A percentile compares a stretch with the other conserved stretches of the same genome.
Evolutionary conservation across 352 stramenopile genomes (phyloP).

Genomic region (Globisporangium splendens): DNA sequence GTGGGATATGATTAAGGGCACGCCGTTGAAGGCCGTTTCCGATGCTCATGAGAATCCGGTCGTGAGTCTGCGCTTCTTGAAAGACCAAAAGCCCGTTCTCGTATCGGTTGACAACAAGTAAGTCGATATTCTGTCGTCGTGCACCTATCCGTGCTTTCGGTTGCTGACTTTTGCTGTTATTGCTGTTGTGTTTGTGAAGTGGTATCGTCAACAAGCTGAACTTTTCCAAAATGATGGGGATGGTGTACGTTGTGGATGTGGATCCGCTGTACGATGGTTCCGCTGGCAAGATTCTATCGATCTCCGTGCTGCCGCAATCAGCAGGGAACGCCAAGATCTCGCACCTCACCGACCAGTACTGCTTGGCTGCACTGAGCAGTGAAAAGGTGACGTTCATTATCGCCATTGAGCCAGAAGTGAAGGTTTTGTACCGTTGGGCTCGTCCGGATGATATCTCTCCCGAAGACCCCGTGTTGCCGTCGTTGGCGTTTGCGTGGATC

Average conservation of each 20-base stretch:
- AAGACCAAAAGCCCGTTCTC: slow-evolving; percentile 82
- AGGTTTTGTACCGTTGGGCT: slow-evolving; percentile 93
- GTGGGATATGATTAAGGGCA: slow-evolving; percentile 96
- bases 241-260: slow-evolving; percentile 92
- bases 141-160: not conserved
- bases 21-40: slow-evolving; percentile 87
- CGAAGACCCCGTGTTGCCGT: slow-evolving; percentile 86
- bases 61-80: slow-evolving; percentile 80
- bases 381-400: slow-evolving; percentile 96
- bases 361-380: slow-evolving; percentile 72
- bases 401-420: slow-evolving; percentile 92
- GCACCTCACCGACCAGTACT: slow-evolving; percentile 84
- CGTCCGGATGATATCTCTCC: slow-evolving; percentile 67
- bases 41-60: slow-evolving; percentile 89
- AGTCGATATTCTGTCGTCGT: slow-evolving; percentile 24
- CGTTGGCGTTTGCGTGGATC: slow-evolving; percentile 94
- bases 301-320: slow-evolving; percentile 76
- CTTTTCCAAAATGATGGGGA: slow-evolving; percentile 94
- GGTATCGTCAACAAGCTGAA: slow-evolving; percentile 94
- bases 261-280: slow-evolving; percentile 95
- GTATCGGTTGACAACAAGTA: slow-evolving; percentile 83
- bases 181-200: slow-evolving; percentile 32
- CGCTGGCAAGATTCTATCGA: slow-evolving; percentile 82
- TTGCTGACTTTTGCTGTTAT: slow-evolving; percentile 22
- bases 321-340: slow-evolving; percentile 84